Conservation (phyloP, 176 grass and related monocot species). For the Triticum turgidum region DNA sequence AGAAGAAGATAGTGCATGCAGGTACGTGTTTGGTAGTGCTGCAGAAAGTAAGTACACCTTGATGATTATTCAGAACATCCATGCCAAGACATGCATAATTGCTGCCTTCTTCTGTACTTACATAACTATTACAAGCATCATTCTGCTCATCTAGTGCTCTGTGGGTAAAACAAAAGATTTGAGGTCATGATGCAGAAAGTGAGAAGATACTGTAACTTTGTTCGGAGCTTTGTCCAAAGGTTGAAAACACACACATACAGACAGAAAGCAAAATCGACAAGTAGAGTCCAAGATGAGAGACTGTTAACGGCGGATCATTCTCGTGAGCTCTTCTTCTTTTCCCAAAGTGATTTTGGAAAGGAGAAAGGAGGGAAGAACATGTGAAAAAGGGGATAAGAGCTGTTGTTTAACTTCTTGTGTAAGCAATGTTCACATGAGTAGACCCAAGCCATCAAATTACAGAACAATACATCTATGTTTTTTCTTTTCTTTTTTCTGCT, state of each 20-base stretch:
- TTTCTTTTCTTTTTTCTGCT: no score
- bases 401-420: no score
- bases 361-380: no score
- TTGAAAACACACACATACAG: not conserved
- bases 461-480: no score
- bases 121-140: no score
- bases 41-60: not conserved
- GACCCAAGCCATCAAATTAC: no score
- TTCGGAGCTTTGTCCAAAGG: constrained; percentile 2
- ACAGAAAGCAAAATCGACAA: not conserved
- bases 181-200: not conserved
- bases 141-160: not conserved
- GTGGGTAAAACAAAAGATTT: not conserved
- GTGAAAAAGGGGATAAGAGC: no score
- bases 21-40: not conserved
- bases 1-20: not conserved
- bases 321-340: no score
- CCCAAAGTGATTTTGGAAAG: no score
- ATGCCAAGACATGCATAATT: not conserved
- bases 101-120: not conserved
- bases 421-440: no score
- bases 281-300: constrained; percentile 22
- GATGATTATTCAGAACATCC: not conserved
- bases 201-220: constrained; percentile 27
- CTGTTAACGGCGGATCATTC: not conserved